Base-by-base conservation (phyloP, 768 basidiomycete genomes). In the Piloderma croceum region DNA sequence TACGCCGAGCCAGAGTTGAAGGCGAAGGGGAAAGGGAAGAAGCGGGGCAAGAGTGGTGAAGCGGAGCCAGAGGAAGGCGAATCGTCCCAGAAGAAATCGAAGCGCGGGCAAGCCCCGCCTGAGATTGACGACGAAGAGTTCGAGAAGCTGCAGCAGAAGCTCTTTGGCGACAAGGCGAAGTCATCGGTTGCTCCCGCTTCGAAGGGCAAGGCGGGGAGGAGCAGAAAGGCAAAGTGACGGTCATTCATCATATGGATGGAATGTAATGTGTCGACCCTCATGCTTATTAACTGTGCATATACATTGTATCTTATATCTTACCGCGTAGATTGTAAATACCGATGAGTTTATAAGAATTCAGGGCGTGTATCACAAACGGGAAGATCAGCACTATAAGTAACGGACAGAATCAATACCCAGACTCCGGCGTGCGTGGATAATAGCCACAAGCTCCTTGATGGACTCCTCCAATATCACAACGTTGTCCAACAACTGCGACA, bases 401-500 rank as follows among this genome's bases (percentile, higher is more conserved):
- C 83, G 77, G 46, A 90, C 62, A 18, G 79, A 70, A 62, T 93
- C 90, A 46, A 93, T 85, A 7, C 91, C 91, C 39, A 93, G 62
- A 61, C 80, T 83, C 45, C 87, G 69, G 43, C 90, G 69, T 12
- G 87, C 89, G 61, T 89, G 83, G 38, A 92, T 76, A 48, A 91
- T 83, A 11, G 89, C 87, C 11, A 80, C 79, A 24, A 92, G 66
- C 60, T 98, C 94, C 64, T 97, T 97, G 55, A 97, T 84, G 45
- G 83, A 85, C 61, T 97, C 94, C 62, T 97, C 94, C 46, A 98
- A 58, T 29, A 97, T 81, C 22, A 98, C 91, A 22, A 93, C 84
- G 55, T 97, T 97, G 58, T 97, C 94, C 58, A 97, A 65, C 41
- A 97, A 59, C 47, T 76, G 81, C 33, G 89, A 91, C 38, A 98